phyloP scores from a whole-genome alignment of 768 basidiomycete species.

The Rhizopogon roseolus region DNA sequence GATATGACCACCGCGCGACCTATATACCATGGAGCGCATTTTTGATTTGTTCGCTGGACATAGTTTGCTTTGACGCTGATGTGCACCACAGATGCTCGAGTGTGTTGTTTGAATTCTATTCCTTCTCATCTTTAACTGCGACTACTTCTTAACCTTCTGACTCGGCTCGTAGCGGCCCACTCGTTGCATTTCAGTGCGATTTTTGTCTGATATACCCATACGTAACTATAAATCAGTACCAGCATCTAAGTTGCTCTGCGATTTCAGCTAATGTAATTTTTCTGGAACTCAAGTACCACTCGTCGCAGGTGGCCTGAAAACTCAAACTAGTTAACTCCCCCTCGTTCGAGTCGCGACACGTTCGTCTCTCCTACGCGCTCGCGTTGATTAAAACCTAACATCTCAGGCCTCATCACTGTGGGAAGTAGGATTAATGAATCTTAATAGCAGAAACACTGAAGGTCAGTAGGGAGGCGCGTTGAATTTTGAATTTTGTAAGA shows the following conservation, averaged over 20 bases:
- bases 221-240: conserved; percentile 24
- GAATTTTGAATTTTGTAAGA: no score
- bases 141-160: not conserved
- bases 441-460: no score
- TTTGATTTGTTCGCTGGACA: conserved; percentile 14
- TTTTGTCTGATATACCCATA: conserved; percentile 25
- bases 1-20: conserved; percentile 14
- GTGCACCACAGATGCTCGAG: conserved; percentile 9
- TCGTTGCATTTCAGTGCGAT: conserved; percentile 25
- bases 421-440: no score
- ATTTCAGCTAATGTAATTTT: conserved; percentile 27
- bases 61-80: conserved; percentile 15
- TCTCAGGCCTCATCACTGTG: no score
- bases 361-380: no score
- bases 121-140: conserved; percentile 3
- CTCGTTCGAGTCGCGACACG: no score
- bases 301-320: no score
- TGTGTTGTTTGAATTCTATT: conserved; percentile 12
- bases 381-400: no score
- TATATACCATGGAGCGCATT: conserved; percentile 4
- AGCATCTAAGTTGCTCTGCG: conserved; percentile 14
- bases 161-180: conserved; percentile 13
- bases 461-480: no score
- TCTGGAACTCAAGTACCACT: not conserved
- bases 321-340: no score